A percentile compares a stretch with the other conserved stretches of the same genome.
phyloP scores from a whole-genome alignment of 129 eudicot genomes.

The Erigeron canadensis region DNA sequence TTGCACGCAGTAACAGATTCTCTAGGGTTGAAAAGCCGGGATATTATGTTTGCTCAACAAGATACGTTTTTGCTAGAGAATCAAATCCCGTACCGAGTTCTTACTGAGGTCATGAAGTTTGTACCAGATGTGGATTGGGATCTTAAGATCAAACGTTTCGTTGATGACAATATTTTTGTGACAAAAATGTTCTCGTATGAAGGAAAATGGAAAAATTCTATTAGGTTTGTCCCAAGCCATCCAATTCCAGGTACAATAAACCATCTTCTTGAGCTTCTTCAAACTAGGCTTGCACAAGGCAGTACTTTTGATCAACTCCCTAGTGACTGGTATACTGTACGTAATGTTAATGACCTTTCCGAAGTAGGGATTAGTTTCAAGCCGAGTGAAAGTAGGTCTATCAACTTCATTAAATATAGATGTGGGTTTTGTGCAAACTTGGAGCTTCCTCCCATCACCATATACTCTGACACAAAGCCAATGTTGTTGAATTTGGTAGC shows the following conservation, averaged over 20 bases:
- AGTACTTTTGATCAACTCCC: neutral
- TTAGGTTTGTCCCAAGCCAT: neutral
- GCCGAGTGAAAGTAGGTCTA: conserved; percentile 14
- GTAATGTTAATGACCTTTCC: conserved; percentile 29
- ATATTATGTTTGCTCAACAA: conserved; percentile 28
- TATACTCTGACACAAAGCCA: conserved; percentile 32
- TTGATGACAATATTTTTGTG: conserved; percentile 23
- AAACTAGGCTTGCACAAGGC: conserved; percentile 21
- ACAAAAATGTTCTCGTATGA: no score
- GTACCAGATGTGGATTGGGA: neutral
- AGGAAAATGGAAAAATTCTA: neutral
- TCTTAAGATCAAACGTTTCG: conserved; percentile 20
- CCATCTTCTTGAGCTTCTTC: conserved; percentile 35
- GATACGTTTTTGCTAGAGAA: conserved; percentile 42
- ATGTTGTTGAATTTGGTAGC: conserved; percentile 41
- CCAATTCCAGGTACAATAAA: conserved; percentile 6
- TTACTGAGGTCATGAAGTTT: conserved; percentile 27
- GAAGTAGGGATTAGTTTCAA: conserved; percentile 38
- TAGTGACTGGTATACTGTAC: conserved; percentile 33
- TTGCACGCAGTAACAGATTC: neutral
- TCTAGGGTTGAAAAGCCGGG: conserved; percentile 34
- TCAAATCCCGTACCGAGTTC: conserved; percentile 35
- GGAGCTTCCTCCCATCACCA: conserved; percentile 28
- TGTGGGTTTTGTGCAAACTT: conserved; percentile 18
- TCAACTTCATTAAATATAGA: conserved; percentile 8